phyloP scores from a whole-genome alignment of 306 rosid species.

The Carpinus fangiana region DNA sequence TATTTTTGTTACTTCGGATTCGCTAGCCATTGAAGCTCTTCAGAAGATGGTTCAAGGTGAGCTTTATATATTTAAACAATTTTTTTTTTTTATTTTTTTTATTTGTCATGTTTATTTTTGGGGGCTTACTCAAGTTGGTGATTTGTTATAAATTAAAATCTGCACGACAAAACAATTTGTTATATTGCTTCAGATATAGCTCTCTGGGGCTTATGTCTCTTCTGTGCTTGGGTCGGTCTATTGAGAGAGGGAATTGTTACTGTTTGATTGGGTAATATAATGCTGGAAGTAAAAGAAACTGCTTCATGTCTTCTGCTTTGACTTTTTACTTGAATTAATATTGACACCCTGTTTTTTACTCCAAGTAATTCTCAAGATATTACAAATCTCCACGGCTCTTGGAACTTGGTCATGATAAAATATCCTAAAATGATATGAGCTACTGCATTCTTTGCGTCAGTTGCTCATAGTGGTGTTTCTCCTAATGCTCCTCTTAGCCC shows the following conservation, averaged over 20 bases:
- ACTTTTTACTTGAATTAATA: not conserved
- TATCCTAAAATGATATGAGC: not conserved
- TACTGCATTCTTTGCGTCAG: not conserved
- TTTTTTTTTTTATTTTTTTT: constrained; percentile 9
- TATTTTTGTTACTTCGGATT: constrained; percentile 72
- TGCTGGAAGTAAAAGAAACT: not conserved
- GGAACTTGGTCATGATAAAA: not conserved
- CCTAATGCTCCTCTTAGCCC: not conserved
- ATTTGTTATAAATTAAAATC: not conserved
- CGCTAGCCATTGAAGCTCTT: constrained; percentile 83
- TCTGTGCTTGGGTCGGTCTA: not conserved
- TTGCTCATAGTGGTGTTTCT: not conserved
- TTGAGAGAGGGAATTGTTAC: not conserved
- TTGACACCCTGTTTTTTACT: not conserved
- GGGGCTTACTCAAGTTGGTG: constrained; percentile 5
- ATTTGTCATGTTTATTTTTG: not conserved
- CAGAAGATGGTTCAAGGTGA: constrained; percentile 92
- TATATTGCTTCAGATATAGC: not conserved
- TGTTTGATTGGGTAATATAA: not conserved
- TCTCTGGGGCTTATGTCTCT: not conserved
- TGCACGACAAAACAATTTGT: not conserved
- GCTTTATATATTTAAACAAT: constrained; percentile 4
- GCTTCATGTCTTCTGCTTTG: not conserved
- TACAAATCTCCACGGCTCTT: not conserved
- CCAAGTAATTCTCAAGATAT: not conserved